Percentiles rank a stretch among this genome's conserved stretches.
Evolutionary conservation across 192 early-diverging fungal species (phyloP).

Genomic region (Geranomyces variabilis): DNA sequence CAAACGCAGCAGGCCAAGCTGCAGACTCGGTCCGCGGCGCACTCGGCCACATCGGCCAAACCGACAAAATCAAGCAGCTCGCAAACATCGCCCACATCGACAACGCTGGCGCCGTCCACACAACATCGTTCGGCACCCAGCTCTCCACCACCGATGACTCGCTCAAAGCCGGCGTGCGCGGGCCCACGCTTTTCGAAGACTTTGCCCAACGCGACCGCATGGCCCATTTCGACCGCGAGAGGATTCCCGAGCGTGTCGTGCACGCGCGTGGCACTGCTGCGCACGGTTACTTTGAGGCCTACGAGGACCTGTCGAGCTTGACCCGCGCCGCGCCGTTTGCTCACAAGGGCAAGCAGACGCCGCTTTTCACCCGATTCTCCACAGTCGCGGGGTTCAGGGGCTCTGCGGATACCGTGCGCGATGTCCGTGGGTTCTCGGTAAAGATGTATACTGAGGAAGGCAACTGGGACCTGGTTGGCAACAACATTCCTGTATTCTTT

Average conservation of each 20-base stretch:
- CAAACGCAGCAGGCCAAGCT: constrained; percentile 27
- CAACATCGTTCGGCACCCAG: constrained; percentile 17
- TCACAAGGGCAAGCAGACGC: constrained; percentile 75
- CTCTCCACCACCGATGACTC: constrained; percentile 23
- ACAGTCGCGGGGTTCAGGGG: constrained; percentile 74
- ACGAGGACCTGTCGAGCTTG: constrained; percentile 47
- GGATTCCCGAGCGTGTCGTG: constrained; percentile 65
- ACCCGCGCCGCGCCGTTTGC: constrained; percentile 76
- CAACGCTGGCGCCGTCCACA: constrained; percentile 18
- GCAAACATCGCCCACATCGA: background rate
- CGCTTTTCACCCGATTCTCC: constrained; percentile 79
- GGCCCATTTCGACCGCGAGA: constrained; percentile 71
- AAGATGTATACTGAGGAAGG: constrained; percentile 90
- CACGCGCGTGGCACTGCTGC: constrained; percentile 86
- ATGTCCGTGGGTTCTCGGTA: constrained; percentile 80
- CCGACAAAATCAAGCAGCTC: constrained; percentile 21
- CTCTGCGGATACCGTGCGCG: constrained; percentile 74
- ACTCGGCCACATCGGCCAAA: constrained; percentile 17
- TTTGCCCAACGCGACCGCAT: constrained; percentile 79
- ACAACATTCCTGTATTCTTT: constrained; percentile 86
- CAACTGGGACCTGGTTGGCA: constrained; percentile 80
- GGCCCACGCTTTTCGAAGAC: constrained; percentile 62
- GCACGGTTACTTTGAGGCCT: constrained; percentile 80
- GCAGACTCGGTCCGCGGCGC: constrained; percentile 6
- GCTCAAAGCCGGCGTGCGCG: constrained; percentile 29